Base-by-base conservation (phyloP, 441 rosid genomes). In the Syzygium malaccense region DNA sequence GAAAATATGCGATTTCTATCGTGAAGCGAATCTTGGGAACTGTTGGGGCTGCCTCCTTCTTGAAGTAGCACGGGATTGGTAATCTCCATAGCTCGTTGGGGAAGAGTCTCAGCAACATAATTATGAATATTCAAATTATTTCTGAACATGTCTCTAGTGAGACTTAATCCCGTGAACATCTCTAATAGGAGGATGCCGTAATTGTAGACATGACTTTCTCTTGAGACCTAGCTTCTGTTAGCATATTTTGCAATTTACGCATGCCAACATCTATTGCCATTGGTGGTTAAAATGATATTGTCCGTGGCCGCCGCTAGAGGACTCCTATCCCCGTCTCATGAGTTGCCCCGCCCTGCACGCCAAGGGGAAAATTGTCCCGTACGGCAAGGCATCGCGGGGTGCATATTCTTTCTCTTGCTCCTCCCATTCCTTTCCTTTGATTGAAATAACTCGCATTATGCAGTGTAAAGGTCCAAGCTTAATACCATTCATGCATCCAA, bases 141-240 rank as follows among this genome's bases (percentile, higher is more conserved):
- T 57, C 62, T 57, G 0, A 57, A 57, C 7, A 25, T 25, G 7
- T 57, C 1, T 14, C n/a, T 25, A 10, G 28, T 57, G 28, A 28
- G 62, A 10, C 62, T 57, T 57, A 25, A 23, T 25, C 62, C 62
- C 0, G 14, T 57, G 14, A 57, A 57, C n/a, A 57, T 57, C 14
- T 57, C 62, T 25, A 57, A 57, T 57, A 57, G 25, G 7, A 57
- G 62, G 1, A 57, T 0, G 0, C 62, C n/a, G 1, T 57, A 57
- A 57, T n/a, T 57, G 4, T 57, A 25, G 3, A 57, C n/a, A 57
- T 57, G n/a, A 1, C 62, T 14, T 57, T 57, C 62, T 4, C 62
- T 57, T 57, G 62, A 57, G 14, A 57, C n/a, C 0, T 9, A n/a
- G 6, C 62, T 25, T 57, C 0, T n/a, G 0, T 11, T 25, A 0